Evolutionary conservation across 2,329 filamentous ascomycete species (phyloP).

Genomic region (Colletotrichum sp.): DNA sequence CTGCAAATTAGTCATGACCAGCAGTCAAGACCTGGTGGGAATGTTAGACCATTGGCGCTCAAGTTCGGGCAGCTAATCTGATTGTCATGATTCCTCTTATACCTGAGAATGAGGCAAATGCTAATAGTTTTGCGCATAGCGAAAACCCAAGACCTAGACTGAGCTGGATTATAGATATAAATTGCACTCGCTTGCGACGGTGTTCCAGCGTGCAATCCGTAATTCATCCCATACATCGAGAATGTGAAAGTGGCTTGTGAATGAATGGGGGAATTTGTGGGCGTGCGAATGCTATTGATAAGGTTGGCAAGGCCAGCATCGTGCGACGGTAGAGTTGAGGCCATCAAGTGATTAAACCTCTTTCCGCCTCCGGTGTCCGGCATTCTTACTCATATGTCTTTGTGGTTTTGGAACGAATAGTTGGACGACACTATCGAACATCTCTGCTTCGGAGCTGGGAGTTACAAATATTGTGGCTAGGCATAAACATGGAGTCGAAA

Average conservation of each 20-base stretch:
- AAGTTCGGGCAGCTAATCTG: too few species aligned
- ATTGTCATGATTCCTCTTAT: too few species aligned
- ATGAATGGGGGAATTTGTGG: too few species aligned
- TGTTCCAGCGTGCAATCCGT: fast-evolving
- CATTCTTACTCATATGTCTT: neutral
- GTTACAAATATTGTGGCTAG: neutral
- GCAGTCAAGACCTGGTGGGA: too few species aligned
- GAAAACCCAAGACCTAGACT: too few species aligned
- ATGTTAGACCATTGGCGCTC: too few species aligned
- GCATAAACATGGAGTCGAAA: neutral
- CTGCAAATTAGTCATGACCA: fast-evolving
- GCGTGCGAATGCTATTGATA: neutral
- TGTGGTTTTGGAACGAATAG: neutral
- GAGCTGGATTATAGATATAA: too few species aligned
- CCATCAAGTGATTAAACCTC: neutral
- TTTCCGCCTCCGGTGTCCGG: neutral
- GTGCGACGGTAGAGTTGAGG: neutral
- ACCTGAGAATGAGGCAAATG: too few species aligned
- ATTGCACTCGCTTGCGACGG: too few species aligned
- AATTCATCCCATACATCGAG: too few species aligned
- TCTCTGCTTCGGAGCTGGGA: neutral
- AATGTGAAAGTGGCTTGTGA: too few species aligned
- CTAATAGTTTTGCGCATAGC: too few species aligned
- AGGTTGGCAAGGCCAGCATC: neutral
- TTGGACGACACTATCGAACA: neutral